Conservation (phyloP, 768 basidiomycete species). For the Neoboletus brunneissimus region DNA sequence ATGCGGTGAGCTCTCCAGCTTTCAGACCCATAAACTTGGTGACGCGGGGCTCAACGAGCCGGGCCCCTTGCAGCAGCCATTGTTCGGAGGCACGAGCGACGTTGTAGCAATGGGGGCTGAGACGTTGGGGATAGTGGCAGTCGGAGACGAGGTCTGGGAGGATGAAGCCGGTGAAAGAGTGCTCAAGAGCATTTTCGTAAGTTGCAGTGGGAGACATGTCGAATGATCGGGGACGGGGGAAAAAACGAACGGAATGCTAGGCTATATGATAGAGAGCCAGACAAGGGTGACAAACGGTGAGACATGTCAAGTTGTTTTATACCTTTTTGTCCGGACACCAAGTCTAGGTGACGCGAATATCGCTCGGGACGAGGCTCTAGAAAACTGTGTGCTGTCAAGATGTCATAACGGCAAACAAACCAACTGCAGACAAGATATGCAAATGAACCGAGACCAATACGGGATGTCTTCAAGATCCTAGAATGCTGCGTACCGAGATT, state of each 20-base stretch:
- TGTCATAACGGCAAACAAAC: conserved; percentile 9
- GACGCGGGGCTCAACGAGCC: conserved; percentile 30
- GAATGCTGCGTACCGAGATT: background rate
- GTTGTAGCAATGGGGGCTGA: conserved; percentile 32
- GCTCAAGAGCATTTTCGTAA: conserved; percentile 9
- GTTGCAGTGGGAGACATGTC: conserved; percentile 29
- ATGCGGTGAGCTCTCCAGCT: conserved; percentile 64
- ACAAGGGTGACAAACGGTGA: conserved; percentile 19
- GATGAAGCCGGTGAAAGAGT: conserved; percentile 26
- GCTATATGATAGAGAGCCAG: conserved; percentile 15
- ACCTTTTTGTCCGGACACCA: conserved; percentile 15
- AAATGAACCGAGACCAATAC: background rate
- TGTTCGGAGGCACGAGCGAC: conserved; percentile 38
- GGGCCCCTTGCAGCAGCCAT: conserved; percentile 33
- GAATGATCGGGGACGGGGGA: background rate
- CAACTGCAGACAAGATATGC: background rate
- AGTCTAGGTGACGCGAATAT: conserved; percentile 1
- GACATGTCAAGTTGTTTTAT: conserved; percentile 27
- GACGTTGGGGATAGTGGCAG: conserved; percentile 37
- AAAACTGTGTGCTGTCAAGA: background rate
- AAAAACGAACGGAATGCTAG: background rate
- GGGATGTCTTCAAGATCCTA: background rate
- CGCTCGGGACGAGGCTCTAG: background rate
- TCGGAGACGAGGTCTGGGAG: conserved; percentile 43
- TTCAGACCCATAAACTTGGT: conserved; percentile 54